phyloP scores from a whole-genome alignment of 805 yeast genomes.

The Wickerhamomyces strasburgensis region DNA sequence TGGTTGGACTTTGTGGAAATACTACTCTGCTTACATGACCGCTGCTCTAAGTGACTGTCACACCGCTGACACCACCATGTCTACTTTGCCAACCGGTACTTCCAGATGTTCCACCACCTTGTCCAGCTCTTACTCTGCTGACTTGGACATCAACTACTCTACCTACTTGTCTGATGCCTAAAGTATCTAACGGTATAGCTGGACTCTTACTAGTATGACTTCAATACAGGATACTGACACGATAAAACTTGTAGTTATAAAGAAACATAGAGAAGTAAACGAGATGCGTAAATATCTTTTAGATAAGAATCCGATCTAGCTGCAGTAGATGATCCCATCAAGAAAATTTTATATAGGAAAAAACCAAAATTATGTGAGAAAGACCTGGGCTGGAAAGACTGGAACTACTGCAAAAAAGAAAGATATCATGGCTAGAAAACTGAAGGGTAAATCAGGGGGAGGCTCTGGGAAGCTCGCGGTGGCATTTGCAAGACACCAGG shows the following conservation, averaged over 20 bases:
- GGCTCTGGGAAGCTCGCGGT: slow-evolving; percentile 16
- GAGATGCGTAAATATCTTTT: no score
- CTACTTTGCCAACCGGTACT: slow-evolving; percentile 29
- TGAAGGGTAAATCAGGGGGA: slow-evolving; percentile 15
- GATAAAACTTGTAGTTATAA: no score
- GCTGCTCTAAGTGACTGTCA: slow-evolving; percentile 24
- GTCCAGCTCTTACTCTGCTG: slow-evolving; percentile 10
- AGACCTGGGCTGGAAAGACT: no score
- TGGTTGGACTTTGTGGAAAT: slow-evolving; percentile 33
- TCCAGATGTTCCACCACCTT: slow-evolving; percentile 20
- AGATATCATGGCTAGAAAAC: slow-evolving; percentile 23
- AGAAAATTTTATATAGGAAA: no score
- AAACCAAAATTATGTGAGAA: no score
- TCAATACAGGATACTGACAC: no score
- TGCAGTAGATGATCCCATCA: no score
- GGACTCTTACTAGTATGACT: no score
- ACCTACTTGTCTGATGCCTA: slow-evolving; percentile 26
- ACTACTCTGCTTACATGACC: slow-evolving; percentile 25
- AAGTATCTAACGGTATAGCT: no score
- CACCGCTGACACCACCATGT: slow-evolving; percentile 13
- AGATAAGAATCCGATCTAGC: no score
- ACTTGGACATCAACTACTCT: slow-evolving; percentile 19
- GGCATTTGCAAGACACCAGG: slow-evolving; percentile 16
- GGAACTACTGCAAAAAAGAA: no score
- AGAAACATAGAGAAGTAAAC: neutral